Conservation (phyloP, 2,329 filamentous ascomycete species). For the Alternaria hordeiaustralica region DNA sequence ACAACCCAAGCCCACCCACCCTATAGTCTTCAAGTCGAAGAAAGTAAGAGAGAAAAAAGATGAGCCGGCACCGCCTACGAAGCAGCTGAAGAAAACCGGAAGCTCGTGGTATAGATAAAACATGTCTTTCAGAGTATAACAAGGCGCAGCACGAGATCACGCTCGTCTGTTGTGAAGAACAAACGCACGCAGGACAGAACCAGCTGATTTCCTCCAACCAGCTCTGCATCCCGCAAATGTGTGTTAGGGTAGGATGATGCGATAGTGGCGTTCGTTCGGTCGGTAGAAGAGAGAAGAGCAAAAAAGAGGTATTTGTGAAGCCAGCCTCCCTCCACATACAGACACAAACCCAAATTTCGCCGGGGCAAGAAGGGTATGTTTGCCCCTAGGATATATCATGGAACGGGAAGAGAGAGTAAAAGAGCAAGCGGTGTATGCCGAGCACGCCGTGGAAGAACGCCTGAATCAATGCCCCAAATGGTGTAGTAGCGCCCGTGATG, state of each 20-base stretch:
- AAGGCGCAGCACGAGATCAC: background rate
- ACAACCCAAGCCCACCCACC: background rate
- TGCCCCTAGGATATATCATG: background rate
- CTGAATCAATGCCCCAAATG: conserved; percentile 5
- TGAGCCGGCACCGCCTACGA: background rate
- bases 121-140: background rate
- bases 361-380: background rate
- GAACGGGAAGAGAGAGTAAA: background rate
- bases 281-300: background rate
- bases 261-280: background rate
- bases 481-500: background rate
- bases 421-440: background rate
- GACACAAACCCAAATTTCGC: background rate
- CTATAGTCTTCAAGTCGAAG: background rate
- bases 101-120: background rate
- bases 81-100: background rate
- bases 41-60: background rate
- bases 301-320: background rate
- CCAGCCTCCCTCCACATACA: background rate
- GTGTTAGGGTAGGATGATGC: background rate
- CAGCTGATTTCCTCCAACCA: background rate
- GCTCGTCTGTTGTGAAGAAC: background rate
- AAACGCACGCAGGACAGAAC: background rate
- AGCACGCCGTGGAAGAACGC: conserved; percentile 1
- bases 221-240: background rate